Percentiles rank a stretch among this genome's conserved stretches.
phyloP scores from a whole-genome alignment of 2,329 filamentous ascomycete genomes.

The Xylariaceae sp. region DNA sequence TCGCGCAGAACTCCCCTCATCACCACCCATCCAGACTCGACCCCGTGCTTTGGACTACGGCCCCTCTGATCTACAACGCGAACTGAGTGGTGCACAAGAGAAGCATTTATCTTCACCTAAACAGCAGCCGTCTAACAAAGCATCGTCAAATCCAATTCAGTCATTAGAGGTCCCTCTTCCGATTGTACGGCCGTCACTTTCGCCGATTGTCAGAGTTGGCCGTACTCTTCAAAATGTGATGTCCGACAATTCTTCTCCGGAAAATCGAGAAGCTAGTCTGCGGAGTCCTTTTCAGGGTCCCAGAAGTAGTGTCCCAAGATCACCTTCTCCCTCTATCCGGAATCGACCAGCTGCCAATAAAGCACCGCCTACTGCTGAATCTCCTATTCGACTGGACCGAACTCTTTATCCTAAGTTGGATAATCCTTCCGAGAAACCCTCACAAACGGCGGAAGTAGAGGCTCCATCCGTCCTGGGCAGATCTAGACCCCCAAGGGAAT shows the following conservation, averaged over 20 bases:
- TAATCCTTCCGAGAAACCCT: constrained; percentile 12
- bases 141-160: constrained; percentile 16
- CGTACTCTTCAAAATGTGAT: constrained; percentile 53
- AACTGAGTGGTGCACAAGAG: constrained; percentile 22
- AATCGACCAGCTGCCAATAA: constrained; percentile 11
- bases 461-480: constrained; percentile 20
- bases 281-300: constrained; percentile 51
- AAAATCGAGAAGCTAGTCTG: constrained; percentile 44
- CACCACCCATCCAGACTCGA: constrained; percentile 31
- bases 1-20: constrained; percentile 32
- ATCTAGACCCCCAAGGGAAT: constrained; percentile 15
- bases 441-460: constrained; percentile 17
- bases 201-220: constrained; percentile 54
- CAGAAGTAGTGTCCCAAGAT: constrained; percentile 25
- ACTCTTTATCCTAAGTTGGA: constrained; percentile 22
- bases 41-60: constrained; percentile 25
- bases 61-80: constrained; percentile 22
- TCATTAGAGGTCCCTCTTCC: constrained; percentile 23
- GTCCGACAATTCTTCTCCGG: constrained; percentile 54
- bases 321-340: constrained; percentile 23
- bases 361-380: constrained; percentile 16
- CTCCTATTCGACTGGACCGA: constrained; percentile 20
- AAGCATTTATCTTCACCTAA: constrained; percentile 22
- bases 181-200: constrained; percentile 36
- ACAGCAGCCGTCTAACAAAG: constrained; percentile 19